Evolutionary conservation across 2,329 filamentous ascomycete species (phyloP).

Genomic region (Aureobasidium sp.): DNA sequence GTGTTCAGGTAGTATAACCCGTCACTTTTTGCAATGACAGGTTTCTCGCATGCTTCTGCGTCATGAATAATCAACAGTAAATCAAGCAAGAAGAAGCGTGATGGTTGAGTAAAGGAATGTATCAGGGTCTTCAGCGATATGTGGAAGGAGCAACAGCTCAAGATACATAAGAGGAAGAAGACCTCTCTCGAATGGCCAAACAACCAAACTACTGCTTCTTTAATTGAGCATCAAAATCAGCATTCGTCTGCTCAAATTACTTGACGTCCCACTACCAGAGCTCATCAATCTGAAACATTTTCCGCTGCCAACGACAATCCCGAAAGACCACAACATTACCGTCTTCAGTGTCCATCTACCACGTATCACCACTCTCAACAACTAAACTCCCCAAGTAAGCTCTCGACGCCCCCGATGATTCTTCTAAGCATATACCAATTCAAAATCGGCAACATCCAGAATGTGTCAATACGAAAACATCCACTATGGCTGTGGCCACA

Average conservation of each 20-base stretch:
- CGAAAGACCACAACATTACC: background rate
- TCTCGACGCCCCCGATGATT: background rate
- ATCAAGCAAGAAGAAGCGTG: constrained; percentile 1
- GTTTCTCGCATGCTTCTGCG: background rate
- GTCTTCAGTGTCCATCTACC: background rate
- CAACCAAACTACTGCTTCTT: background rate
- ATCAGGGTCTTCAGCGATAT: background rate
- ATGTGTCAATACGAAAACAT: constrained; percentile 70
- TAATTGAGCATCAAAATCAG: background rate
- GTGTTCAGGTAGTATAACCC: background rate
- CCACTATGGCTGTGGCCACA: constrained; percentile 57
- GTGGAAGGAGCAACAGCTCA: background rate
- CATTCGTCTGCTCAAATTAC: background rate
- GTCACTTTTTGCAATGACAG: constrained; percentile 6
- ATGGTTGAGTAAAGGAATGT: background rate
- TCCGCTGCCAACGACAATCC: background rate
- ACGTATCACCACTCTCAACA: background rate
- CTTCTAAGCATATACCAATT: no score
- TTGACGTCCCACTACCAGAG: background rate
- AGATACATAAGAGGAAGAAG: background rate
- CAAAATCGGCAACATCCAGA: background rate
- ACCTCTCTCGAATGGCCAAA: background rate
- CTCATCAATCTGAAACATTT: background rate
- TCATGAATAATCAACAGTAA: background rate
- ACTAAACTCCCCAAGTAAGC: background rate